phyloP scores from a whole-genome alignment of 176 grass and related monocot genomes.

The Carex kokanica region DNA sequence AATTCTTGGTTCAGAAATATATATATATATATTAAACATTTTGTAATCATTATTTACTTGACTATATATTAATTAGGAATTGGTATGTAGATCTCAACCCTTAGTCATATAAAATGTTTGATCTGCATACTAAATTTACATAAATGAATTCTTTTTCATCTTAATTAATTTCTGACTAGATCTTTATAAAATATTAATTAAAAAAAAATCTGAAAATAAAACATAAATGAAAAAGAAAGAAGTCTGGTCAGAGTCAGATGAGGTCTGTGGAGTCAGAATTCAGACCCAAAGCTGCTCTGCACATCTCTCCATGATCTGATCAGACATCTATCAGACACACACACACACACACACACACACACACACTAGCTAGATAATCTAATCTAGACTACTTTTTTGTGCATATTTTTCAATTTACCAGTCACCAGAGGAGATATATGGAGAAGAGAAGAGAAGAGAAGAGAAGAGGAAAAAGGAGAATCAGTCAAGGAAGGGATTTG shows the following conservation, averaged over 20 bases:
- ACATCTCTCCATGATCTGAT: conserved; percentile 23
- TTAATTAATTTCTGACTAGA: no score
- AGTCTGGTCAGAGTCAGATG: neutral
- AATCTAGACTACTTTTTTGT: neutral
- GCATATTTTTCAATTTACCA: neutral
- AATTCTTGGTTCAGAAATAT: no score
- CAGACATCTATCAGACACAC: neutral
- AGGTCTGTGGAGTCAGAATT: neutral
- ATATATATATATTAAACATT: no score
- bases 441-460: neutral
- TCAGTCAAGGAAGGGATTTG: neutral
- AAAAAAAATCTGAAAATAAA: neutral
- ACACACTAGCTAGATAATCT: neutral
- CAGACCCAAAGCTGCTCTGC: conserved; percentile 12
- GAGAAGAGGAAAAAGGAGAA: neutral
- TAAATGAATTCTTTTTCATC: no score
- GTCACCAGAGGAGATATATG: neutral
- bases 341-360: neutral
- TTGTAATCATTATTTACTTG: no score
- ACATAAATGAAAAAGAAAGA: neutral
- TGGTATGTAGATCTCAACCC: no score
- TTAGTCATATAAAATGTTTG: no score
- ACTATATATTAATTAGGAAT: no score
- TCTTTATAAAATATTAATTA: no score
- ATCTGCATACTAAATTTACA: no score